A percentile compares a stretch with the other conserved stretches of the same genome.
Conservation (phyloP, 257 asterid species). For the Solanum sitiens region DNA sequence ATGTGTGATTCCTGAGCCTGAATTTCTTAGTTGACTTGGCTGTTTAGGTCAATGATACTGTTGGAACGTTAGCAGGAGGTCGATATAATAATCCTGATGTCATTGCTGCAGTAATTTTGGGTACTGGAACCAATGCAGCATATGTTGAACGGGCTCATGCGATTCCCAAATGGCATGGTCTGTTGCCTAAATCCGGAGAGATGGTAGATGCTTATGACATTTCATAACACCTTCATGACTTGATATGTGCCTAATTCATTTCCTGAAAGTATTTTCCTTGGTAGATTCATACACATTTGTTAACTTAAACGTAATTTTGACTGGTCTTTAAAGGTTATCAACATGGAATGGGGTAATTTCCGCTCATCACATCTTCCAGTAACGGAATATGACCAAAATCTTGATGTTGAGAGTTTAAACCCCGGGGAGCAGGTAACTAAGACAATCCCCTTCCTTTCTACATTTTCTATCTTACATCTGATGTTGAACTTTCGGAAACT, state of each 20-base stretch:
- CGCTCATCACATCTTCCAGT: slow-evolving; percentile 79
- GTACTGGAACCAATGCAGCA: slow-evolving; percentile 97
- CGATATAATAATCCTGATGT: slow-evolving; percentile 55
- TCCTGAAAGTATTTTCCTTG: not conserved
- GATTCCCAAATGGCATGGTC: slow-evolving; percentile 83
- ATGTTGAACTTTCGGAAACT: not conserved
- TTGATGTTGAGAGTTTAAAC: slow-evolving; percentile 77
- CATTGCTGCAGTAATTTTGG: slow-evolving; percentile 81
- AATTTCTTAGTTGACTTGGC: not conserved
- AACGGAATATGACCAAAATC: slow-evolving; percentile 63
- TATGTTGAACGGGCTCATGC: slow-evolving; percentile 72
- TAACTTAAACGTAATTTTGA: not conserved
- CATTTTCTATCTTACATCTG: not conserved
- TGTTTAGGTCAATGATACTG: slow-evolving; percentile 82
- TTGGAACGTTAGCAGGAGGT: slow-evolving; percentile 91
- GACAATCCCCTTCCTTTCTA: not conserved
- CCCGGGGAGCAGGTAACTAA: slow-evolving; percentile 82
- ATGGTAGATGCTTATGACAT: slow-evolving; percentile 40
- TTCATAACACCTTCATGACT: not conserved
- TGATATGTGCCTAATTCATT: not conserved
- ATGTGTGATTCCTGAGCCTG: not conserved
- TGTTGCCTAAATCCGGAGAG: slow-evolving; percentile 63
- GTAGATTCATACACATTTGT: not conserved
- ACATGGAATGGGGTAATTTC: slow-evolving; percentile 98
- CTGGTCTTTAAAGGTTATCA: slow-evolving; percentile 50